Evolutionary conservation across 2,329 filamentous ascomycete species (phyloP).

Genomic region (Monilinia aucupariae): DNA sequence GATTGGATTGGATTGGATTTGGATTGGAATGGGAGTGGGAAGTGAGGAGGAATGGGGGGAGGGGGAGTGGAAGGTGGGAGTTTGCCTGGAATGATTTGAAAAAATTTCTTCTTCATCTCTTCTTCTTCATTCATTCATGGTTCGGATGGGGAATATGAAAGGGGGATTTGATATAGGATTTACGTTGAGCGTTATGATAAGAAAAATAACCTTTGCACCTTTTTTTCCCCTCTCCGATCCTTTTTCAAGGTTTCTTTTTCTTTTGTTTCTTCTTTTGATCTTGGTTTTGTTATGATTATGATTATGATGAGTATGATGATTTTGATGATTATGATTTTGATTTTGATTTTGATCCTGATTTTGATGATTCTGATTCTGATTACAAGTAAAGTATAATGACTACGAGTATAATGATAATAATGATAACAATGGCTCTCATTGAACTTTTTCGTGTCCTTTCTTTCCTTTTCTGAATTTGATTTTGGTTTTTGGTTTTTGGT

Average conservation of each 20-base stretch:
- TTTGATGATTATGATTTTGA: not conserved
- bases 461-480: too few relatives aligned
- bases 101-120: too few relatives aligned
- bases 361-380: too few relatives aligned
- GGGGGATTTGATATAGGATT: not conserved
- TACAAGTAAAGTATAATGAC: too few relatives aligned
- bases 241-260: not conserved
- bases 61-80: not conserved
- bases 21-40: too few relatives aligned
- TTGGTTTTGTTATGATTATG: not conserved
- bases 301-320: constrained; percentile 6
- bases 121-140: not conserved
- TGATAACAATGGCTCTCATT: too few relatives aligned
- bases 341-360: too few relatives aligned
- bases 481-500: too few relatives aligned
- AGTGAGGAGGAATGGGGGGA: not conserved
- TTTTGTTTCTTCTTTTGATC: not conserved
- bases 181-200: not conserved
- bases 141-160: not conserved
- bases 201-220: not conserved
- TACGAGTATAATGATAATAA: too few relatives aligned
- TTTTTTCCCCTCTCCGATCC: not conserved
- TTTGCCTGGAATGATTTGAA: not conserved
- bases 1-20: too few relatives aligned
- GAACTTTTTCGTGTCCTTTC: too few relatives aligned